Evolutionary conservation across 139 green algal species (phyloP).

Genomic region (Asterochloris sp.): DNA sequence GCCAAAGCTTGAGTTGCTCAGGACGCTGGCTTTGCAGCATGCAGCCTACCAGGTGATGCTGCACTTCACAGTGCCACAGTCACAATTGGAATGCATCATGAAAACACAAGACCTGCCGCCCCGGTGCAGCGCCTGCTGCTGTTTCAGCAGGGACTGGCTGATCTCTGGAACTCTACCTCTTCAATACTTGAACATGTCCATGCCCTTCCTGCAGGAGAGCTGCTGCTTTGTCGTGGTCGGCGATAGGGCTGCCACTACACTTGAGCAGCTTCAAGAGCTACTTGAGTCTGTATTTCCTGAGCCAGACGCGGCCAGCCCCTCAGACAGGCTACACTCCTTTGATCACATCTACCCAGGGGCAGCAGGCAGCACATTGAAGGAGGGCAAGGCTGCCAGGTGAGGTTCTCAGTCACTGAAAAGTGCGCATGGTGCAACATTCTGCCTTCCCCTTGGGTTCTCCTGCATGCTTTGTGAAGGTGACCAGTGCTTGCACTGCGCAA

Average conservation of each 20-base stretch:
- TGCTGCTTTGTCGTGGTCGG: constrained; percentile 54
- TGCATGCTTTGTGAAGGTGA: neutral
- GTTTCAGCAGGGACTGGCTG: neutral
- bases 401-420: too few species aligned
- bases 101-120: neutral
- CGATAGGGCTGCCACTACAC: constrained; percentile 10
- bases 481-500: neutral
- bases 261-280: constrained; percentile 11
- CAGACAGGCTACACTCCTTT: constrained; percentile 39
- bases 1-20: constrained; percentile 59
- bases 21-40: constrained; percentile 44
- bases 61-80: neutral
- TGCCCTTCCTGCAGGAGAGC: neutral
- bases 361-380: neutral
- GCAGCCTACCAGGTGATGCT: neutral
- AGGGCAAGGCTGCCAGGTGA: neutral
- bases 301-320: neutral
- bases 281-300: neutral
- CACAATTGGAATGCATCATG: neutral
- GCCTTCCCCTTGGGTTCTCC: too few species aligned
- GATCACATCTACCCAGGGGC: constrained; percentile 52
- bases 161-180: neutral
- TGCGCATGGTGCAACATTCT: too few species aligned
- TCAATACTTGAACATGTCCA: neutral
- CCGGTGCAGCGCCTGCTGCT: neutral